Conservation (phyloP, 495 filamentous ascomycete genomes). For the Hyaloscypha finlandica region DNA sequence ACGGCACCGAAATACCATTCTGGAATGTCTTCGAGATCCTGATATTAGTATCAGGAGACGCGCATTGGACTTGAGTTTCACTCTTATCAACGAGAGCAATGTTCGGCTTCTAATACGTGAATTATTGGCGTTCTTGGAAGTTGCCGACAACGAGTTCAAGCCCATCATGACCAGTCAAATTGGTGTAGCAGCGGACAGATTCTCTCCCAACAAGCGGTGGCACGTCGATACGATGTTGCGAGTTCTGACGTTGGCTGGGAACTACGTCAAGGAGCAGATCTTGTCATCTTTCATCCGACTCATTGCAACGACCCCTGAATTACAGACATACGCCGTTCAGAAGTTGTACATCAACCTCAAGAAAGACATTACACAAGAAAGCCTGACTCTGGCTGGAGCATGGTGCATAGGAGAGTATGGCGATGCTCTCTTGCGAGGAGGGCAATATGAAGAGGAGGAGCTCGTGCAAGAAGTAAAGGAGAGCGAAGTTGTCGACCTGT, state of each 20-base stretch:
- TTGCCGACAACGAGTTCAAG: slow-evolving; percentile 98
- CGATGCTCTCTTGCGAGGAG: slow-evolving; percentile 81
- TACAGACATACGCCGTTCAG: slow-evolving; percentile 95
- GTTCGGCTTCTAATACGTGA: slow-evolving; percentile 92
- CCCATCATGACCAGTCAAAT: slow-evolving; percentile 96
- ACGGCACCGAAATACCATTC: slow-evolving; percentile 92
- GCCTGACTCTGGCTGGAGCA: slow-evolving; percentile 87
- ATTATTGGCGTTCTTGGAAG: slow-evolving; percentile 90
- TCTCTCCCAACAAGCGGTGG: slow-evolving; percentile 95
- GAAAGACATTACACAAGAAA: slow-evolving; percentile 96
- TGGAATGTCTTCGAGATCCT: slow-evolving; percentile 95
- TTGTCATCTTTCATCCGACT: slow-evolving; percentile 94
- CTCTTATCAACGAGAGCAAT: slow-evolving; percentile 94
- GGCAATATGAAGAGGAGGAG: slow-evolving; percentile 94
- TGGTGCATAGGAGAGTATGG: slow-evolving; percentile 99
- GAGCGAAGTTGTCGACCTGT: slow-evolving; percentile 87
- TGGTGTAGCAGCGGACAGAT: slow-evolving; percentile 93
- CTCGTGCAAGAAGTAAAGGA: slow-evolving; percentile 87
- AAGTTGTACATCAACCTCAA: slow-evolving; percentile 89
- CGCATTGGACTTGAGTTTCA: slow-evolving; percentile 95
- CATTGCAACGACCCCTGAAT: slow-evolving; percentile 89
- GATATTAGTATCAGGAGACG: slow-evolving; percentile 96
- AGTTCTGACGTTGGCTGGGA: slow-evolving; percentile 91
- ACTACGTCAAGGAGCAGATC: slow-evolving; percentile 97
- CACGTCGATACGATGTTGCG: slow-evolving; percentile 96